Base-by-base conservation (phyloP, 345 rosid genomes). In the Corchorus capsularis region DNA sequence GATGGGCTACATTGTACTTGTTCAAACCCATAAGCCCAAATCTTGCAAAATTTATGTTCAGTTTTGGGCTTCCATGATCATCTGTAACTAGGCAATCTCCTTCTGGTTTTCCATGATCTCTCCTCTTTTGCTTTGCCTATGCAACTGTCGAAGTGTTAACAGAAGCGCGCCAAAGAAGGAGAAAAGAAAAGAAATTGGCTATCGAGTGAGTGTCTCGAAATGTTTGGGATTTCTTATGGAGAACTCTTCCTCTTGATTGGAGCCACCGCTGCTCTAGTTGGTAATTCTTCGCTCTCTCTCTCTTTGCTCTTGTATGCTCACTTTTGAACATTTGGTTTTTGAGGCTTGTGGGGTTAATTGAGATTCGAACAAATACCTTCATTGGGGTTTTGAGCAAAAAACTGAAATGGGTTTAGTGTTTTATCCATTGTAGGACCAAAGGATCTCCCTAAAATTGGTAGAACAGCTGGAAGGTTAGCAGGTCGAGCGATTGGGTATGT, bases 401-500 rank as follows among this genome's bases (percentile, higher is more conserved):
- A 16, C 45, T 76, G 71, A 60, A 59, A 49, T 66, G 53, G 53
- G 22, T 68, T 73, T 69, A 34, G 5, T 53, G 61, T 70, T 75
- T 57, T 12, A 4, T 69, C 22, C 32, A n/a, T 78, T 75, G 17
- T 72, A 91, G 97, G 98, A 17, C 89, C 98, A 2, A 95, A 93
- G 84, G 99, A 93, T 84, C 91, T 95, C 50, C 92, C 94, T 2
- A 77, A 77, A 34, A 81, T 95, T 3, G 94, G 97, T 0, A 90
- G 94, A 85, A 87, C 90, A 11, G 93, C 85, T 2, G 99, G 99
- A 49, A 86, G 91, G 78, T 83, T 93, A 55, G 86, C 91, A 4
- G 99, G 97, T 65, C 83, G 94, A 70, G 92, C 98, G 22, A 84
- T 92, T 54, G 96, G 96, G 1, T 94, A 90, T 54, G 94, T 94